Evolutionary conservation across 2,329 filamentous ascomycete species (phyloP).

Genomic region (Metarhizium guizhouense): DNA sequence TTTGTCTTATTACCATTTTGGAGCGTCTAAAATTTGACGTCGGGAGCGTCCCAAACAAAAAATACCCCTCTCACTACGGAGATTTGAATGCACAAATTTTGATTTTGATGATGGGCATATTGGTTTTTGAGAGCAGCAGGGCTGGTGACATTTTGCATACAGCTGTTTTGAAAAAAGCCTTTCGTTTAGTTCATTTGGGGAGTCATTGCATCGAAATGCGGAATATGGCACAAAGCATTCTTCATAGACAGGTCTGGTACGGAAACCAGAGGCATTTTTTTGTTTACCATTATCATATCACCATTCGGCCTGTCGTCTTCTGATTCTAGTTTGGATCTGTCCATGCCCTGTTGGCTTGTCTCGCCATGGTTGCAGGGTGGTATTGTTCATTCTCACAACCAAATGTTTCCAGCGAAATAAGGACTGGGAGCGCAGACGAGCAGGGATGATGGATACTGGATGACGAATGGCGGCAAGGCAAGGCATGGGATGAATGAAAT

Average conservation of each 20-base stretch:
- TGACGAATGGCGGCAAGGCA: not conserved
- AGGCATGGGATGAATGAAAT: not conserved
- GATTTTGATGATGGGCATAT: conserved; percentile 1
- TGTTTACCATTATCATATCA: not conserved
- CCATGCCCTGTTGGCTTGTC: not conserved
- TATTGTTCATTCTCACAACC: too few species aligned
- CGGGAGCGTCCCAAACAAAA: not conserved
- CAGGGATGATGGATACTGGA: not conserved
- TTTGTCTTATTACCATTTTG: conserved; percentile 1
- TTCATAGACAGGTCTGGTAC: conserved; percentile 4
- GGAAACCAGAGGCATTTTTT: not conserved
- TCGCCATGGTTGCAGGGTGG: not conserved
- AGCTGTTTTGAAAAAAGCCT: conserved; percentile 5
- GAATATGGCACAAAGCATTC: not conserved
- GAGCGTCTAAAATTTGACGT: not conserved
- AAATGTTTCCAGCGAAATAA: not conserved
- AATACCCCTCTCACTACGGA: conserved; percentile 3
- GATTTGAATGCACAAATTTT: conserved; percentile 1
- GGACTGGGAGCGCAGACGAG: not conserved
- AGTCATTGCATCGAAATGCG: not conserved
- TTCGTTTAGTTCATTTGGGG: conserved; percentile 1
- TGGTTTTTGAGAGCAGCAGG: not conserved
- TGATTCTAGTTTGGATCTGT: not conserved
- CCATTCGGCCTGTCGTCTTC: not conserved
- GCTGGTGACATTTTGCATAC: conserved; percentile 2